phyloP scores from a whole-genome alignment of 306 rosid species.

The Dryas octopetala region DNA sequence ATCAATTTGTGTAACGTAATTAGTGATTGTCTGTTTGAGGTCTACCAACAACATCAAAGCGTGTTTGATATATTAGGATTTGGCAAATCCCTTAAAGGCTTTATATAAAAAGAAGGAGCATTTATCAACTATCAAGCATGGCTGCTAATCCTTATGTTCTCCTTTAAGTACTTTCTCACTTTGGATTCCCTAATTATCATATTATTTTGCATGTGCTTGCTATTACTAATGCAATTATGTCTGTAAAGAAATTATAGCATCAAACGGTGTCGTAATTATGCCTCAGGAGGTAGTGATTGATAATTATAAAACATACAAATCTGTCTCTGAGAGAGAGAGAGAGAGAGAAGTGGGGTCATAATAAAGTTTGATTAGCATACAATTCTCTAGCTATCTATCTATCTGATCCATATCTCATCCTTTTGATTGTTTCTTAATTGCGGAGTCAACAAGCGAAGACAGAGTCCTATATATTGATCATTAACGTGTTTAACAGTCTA shows the following conservation, averaged over 20 bases:
- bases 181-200: slow-evolving; percentile 28
- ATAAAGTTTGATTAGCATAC: slow-evolving; percentile 14
- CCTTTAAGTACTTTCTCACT: slow-evolving; percentile 11
- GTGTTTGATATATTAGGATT: slow-evolving; percentile 35
- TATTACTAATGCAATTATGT: slow-evolving; percentile 47
- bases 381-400: neutral
- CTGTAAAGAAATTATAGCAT: slow-evolving; percentile 34
- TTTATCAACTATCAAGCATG: slow-evolving; percentile 5
- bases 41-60: slow-evolving; percentile 56
- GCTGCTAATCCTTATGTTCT: slow-evolving; percentile 13
- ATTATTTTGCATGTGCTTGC: slow-evolving; percentile 53
- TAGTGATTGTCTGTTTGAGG: slow-evolving; percentile 51
- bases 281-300: slow-evolving; percentile 26
- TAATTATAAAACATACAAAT: slow-evolving; percentile 12
- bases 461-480: slow-evolving; percentile 15
- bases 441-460: slow-evolving; percentile 72
- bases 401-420: neutral
- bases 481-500: slow-evolving; percentile 35
- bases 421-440: slow-evolving; percentile 44
- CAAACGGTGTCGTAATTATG: slow-evolving; percentile 41
- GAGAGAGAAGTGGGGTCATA: slow-evolving; percentile 31
- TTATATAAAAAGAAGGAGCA: too few relatives aligned
- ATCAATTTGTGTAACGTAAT: slow-evolving; percentile 27
- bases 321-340: neutral
- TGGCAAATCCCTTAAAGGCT: neutral